Evolutionary conservation across 352 stramenopile genomes (phyloP).

Genomic region (Globisporangium carolinianum): DNA sequence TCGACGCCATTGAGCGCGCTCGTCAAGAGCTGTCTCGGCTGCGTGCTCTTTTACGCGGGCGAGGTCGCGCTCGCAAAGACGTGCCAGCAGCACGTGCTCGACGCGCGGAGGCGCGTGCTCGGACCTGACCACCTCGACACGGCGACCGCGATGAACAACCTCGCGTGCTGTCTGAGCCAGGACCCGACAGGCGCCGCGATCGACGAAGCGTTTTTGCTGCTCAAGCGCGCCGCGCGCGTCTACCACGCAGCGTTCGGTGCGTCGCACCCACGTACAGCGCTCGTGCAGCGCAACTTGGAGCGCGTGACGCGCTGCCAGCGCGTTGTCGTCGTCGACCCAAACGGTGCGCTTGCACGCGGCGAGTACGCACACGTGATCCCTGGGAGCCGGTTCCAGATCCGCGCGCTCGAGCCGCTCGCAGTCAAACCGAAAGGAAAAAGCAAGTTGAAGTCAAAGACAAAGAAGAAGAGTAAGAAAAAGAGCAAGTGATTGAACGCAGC

Average conservation of each 20-base stretch:
- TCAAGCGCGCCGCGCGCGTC: constrained; percentile 40
- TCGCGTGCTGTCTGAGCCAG: constrained; percentile 61
- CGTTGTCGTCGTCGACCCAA: constrained; percentile 35
- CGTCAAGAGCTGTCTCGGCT: constrained; percentile 43
- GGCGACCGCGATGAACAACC: constrained; percentile 68
- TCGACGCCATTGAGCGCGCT: constrained; percentile 20
- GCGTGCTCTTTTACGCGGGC: constrained; percentile 46
- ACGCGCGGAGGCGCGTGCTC: constrained; percentile 20
- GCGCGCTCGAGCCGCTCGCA: constrained; percentile 34
- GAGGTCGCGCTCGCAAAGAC: constrained; percentile 40
- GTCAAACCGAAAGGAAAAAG: constrained; percentile 13
- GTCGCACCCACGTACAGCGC: constrained; percentile 32
- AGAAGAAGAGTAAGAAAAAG: constrained; percentile 26
- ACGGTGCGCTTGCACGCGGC: constrained; percentile 32
- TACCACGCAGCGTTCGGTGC: constrained; percentile 39
- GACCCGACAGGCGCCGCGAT: constrained; percentile 20
- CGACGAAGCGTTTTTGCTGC: constrained; percentile 49
- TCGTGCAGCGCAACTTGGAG: constrained; percentile 44
- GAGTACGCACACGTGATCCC: constrained; percentile 62
- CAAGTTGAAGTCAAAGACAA: constrained; percentile 24
- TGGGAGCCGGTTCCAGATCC: constrained; percentile 57
- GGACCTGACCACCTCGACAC: constrained; percentile 44
- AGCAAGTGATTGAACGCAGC: not conserved
- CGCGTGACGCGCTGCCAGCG: constrained; percentile 30
- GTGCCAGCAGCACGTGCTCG: constrained; percentile 49